phyloP scores from a whole-genome alignment of 371 early-diverging fungal species.

The Capillidium heterosporum region DNA sequence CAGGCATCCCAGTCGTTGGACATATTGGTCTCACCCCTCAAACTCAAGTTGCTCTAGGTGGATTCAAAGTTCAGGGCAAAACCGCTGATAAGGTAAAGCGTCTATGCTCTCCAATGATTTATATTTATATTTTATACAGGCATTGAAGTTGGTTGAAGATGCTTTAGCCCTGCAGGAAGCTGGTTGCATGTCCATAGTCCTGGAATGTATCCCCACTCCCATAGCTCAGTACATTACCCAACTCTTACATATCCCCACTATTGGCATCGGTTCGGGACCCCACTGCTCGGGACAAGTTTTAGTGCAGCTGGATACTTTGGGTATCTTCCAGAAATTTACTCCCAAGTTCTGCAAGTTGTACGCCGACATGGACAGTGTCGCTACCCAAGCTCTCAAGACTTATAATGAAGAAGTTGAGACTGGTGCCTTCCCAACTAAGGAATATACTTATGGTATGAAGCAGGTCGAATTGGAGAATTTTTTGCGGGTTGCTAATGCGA shows the following conservation, averaged over 20 bases:
- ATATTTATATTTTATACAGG: no score
- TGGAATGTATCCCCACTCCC: constrained; percentile 84
- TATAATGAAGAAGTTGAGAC: constrained; percentile 61
- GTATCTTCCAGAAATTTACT: constrained; percentile 60
- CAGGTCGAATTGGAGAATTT: no score
- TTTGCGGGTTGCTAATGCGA: no score
- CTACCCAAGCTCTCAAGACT: constrained; percentile 41
- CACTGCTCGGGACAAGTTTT: constrained; percentile 83
- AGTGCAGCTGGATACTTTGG: constrained; percentile 76
- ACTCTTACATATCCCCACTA: constrained; percentile 63
- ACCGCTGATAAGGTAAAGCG: constrained; percentile 39
- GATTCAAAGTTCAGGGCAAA: constrained; percentile 84
- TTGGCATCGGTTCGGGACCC: constrained; percentile 91
- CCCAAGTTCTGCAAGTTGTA: constrained; percentile 83
- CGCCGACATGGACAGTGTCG: constrained; percentile 48
- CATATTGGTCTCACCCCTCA: constrained; percentile 94
- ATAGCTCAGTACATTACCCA: constrained; percentile 70
- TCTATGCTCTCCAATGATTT: constrained; percentile 2
- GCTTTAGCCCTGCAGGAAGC: constrained; percentile 79
- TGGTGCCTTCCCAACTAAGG: constrained; percentile 65
- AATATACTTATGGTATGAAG: no score
- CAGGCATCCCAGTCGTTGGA: constrained; percentile 86
- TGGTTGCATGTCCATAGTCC: constrained; percentile 72
- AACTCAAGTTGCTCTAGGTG: constrained; percentile 64
- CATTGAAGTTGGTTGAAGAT: constrained; percentile 52